A percentile compares a stretch with the other conserved stretches of the same genome.
Evolutionary conservation across 2,329 filamentous ascomycete genomes (phyloP).

Genomic region (Byssothecium circinans): DNA sequence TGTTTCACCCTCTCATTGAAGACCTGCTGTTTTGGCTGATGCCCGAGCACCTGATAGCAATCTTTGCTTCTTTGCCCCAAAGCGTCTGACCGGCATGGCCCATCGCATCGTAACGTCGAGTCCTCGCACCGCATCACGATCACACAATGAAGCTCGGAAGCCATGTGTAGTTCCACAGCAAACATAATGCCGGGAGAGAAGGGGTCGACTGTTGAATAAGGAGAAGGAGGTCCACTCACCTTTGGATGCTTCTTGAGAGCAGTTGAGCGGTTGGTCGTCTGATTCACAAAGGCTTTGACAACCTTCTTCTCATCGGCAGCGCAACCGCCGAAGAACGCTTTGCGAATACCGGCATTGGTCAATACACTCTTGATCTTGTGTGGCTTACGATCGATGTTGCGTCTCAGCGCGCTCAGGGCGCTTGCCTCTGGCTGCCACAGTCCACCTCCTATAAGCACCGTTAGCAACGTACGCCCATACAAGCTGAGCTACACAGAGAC

Average conservation of each 20-base stretch:
- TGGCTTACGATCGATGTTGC: conserved; percentile 74
- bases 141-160: background rate
- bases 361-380: conserved; percentile 69
- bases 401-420: conserved; percentile 67
- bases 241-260: conserved; percentile 86
- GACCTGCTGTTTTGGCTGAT: background rate
- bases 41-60: background rate
- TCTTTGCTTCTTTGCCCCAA: background rate
- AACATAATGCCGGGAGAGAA: background rate
- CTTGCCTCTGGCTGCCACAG: conserved; percentile 76
- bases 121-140: background rate
- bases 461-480: conserved; percentile 17
- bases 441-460: conserved; percentile 63
- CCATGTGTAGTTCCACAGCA: background rate
- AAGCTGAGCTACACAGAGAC: background rate
- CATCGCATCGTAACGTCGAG: background rate
- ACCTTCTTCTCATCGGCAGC: conserved; percentile 60
- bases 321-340: conserved; percentile 64
- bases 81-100: background rate
- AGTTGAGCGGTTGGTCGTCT: conserved; percentile 64
- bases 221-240: conserved; percentile 53
- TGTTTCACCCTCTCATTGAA: background rate
- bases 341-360: conserved; percentile 61
- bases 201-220: background rate
- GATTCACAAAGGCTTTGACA: conserved; percentile 66